Evolutionary conservation across 2,329 filamentous ascomycete species (phyloP).

Genomic region (Aspergillus flavus): DNA sequence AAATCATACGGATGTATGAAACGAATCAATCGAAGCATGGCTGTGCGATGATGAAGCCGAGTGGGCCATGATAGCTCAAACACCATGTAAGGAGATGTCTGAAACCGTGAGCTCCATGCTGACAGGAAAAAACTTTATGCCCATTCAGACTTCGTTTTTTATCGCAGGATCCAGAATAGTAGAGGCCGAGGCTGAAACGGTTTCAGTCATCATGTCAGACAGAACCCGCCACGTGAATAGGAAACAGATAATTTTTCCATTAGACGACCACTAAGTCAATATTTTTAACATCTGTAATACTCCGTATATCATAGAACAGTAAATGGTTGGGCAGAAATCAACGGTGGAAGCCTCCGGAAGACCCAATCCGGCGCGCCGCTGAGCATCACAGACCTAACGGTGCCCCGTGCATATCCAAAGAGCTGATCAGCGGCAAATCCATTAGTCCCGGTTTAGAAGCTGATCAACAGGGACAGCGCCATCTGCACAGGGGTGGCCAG

Average conservation of each 20-base stretch:
- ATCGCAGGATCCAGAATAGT: no score
- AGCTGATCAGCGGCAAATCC: constrained; percentile 2
- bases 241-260: not conserved
- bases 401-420: not conserved
- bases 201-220: not conserved
- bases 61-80: not conserved
- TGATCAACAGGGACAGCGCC: constrained; percentile 13
- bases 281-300: not conserved
- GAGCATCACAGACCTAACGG: not conserved
- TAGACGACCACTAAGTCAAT: not conserved
- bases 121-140: not conserved
- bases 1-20: not conserved
- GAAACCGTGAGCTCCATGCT: not conserved
- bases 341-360: not conserved
- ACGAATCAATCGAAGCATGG: constrained; percentile 1
- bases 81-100: constrained; percentile 12
- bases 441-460: not conserved
- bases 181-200: not conserved
- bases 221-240: not conserved
- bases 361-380: not conserved
- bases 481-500: constrained; percentile 1
- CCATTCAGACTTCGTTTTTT: not conserved
- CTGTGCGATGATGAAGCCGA: constrained; percentile 1
- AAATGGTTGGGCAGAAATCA: not conserved
- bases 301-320: not conserved